Evolutionary conservation across 2,329 filamentous ascomycete genomes (phyloP).

Genomic region (Alternaria infectoria): DNA sequence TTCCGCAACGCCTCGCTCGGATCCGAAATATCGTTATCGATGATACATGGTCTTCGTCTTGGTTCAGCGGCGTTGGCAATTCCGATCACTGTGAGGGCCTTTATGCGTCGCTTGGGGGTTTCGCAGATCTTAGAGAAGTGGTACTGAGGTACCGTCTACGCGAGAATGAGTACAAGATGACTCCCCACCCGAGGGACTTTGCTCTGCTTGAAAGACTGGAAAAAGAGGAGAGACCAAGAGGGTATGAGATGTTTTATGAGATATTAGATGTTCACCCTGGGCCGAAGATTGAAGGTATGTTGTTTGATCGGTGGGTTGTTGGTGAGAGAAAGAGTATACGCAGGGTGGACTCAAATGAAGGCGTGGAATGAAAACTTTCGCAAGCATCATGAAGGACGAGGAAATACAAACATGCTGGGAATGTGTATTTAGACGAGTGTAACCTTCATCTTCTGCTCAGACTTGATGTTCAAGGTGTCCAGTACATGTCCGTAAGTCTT

Average conservation of each 20-base stretch:
- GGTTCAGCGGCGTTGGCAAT: neutral
- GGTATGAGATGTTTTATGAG: neutral
- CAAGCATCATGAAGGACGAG: neutral
- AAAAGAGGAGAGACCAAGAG: neutral
- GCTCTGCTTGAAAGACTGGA: neutral
- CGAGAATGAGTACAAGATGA: neutral
- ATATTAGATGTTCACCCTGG: neutral
- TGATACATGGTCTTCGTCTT: neutral
- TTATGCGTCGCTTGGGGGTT: neutral
- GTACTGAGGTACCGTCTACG: neutral
- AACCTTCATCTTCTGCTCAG: neutral
- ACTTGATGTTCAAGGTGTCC: neutral
- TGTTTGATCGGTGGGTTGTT: neutral
- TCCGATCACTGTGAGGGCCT: neutral
- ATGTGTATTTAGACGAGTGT: neutral
- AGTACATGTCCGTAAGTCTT: neutral
- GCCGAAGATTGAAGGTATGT: neutral
- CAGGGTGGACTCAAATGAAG: neutral
- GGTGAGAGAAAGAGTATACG: neutral
- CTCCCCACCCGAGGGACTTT: neutral
- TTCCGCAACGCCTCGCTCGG: neutral
- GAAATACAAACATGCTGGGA: neutral
- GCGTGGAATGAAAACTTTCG: neutral
- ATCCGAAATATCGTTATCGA: neutral
- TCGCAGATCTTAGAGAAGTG: neutral